Base-by-base conservation (phyloP, 2,329 filamentous ascomycete species). In the Pseudogymnoascus sp. region DNA sequence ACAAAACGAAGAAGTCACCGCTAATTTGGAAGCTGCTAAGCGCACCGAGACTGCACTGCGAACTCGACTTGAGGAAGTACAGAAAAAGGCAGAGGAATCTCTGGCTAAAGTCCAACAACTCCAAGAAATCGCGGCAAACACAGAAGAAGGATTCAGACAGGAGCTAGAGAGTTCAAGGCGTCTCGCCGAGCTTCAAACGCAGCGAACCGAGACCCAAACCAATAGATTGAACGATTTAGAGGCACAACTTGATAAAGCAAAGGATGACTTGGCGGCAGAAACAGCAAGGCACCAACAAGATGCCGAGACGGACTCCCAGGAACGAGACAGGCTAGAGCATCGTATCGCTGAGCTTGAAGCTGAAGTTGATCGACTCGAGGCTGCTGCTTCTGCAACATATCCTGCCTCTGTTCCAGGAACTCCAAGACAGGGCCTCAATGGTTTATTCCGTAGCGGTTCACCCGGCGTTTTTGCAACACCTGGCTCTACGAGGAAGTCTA, bases 11-110 rank as follows among this genome's bases (percentile, higher is more conserved):
- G 94, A 99, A 65, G 84, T 88, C 45, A 85, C 82, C 64, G 86
- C 88, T 18, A 86, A 82, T 30, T 81, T 91, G 58, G 90, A 96
- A 60, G 82, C 87, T 8, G 76, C 95, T 19, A 87, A 88, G 69
- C 86, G 89, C 37, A 89, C 84, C 37, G 92, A 96, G 70, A 84
- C 89, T 62, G 82, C 88, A 26, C 81, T 96, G 33, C 88, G 91
- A 66, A 84, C 86, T 64, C 86, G 91, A 37, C 78, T 97, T 30
- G 88, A 92, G 26, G 89, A 94, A 61, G 80, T 95, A 48, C 89
- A 92, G 69, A 82, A 86, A 68, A 96, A 94, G 75, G 86, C 89
- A 1, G 92, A 97, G 62, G 90, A 96, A 61, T 84, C 88, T 5
- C 81, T 96, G 45, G 77, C 82, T 41, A 90, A 86, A 68, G 84